Conservation (phyloP, 305 asterid species). For the Plantago coronopus region DNA sequence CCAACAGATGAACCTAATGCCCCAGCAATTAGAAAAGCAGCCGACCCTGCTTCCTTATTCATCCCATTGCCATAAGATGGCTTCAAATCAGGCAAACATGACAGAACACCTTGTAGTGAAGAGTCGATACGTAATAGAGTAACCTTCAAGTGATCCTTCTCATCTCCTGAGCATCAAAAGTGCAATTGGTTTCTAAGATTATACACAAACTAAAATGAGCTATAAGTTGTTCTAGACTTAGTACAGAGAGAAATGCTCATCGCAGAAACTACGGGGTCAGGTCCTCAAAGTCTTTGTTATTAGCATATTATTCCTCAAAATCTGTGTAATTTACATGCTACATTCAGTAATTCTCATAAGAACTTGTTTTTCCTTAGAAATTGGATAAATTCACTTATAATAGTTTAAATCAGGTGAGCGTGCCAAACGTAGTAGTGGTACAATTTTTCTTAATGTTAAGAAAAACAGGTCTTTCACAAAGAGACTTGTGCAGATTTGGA, state of each 20-base stretch:
- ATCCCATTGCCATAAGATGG: constrained; percentile 68
- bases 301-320: neutral
- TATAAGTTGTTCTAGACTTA: constrained; percentile 18
- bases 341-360: no score
- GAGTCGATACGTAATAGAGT: constrained; percentile 97
- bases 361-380: no score
- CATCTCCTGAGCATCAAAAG: constrained; percentile 64
- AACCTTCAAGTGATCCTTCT: constrained; percentile 99
- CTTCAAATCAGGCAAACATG: constrained; percentile 97
- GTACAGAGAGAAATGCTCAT: constrained; percentile 11
- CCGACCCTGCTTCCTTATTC: constrained; percentile 51
- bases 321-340: no score
- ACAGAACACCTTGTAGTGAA: constrained; percentile 90
- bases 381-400: no score
- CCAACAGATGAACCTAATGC: constrained; percentile 93
- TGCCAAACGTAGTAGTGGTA: no score
- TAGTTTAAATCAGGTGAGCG: no score
- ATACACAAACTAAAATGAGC: constrained; percentile 20
- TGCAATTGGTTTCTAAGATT: constrained; percentile 28
- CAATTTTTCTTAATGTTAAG: no score
- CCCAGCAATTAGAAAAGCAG: constrained; percentile 85
- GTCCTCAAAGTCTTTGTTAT: no score
- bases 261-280: no score
- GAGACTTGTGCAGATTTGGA: no score
- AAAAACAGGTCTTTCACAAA: no score